Evolutionary conservation across 371 early-diverging fungal genomes (phyloP).

Genomic region (Amoeboaphelidium occidentale): DNA sequence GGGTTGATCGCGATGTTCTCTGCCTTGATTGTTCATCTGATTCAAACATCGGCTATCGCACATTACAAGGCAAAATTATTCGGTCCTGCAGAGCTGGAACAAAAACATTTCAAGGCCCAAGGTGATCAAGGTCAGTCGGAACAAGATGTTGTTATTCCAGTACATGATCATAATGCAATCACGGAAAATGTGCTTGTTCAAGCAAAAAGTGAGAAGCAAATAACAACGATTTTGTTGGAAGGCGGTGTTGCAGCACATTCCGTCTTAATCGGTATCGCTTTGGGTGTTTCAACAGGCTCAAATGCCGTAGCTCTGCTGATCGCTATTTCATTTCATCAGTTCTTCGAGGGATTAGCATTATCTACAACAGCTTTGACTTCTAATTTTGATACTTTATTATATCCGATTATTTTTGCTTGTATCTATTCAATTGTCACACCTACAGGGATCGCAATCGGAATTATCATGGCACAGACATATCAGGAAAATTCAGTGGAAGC

Average conservation of each 20-base stretch:
- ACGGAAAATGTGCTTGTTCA: not conserved
- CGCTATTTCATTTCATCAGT: not conserved
- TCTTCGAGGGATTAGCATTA: not conserved
- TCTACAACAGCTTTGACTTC: not conserved
- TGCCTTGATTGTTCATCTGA: not conserved
- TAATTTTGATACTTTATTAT: not conserved
- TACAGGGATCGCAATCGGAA: not conserved
- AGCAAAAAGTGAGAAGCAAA: not conserved
- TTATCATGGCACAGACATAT: not conserved
- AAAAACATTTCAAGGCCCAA: too few species aligned
- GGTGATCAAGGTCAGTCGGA: not conserved
- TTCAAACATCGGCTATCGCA: not conserved
- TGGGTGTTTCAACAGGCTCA: not conserved
- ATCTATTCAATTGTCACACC: not conserved
- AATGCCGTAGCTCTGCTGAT: not conserved
- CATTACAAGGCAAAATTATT: not conserved
- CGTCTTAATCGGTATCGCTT: not conserved
- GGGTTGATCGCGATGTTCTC: not conserved
- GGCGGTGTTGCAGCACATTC: not conserved
- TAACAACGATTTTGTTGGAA: not conserved
- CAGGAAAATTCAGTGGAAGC: not conserved
- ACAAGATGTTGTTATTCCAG: not conserved
- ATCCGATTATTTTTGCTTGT: not conserved
- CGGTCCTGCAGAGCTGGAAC: not conserved
- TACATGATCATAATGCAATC: not conserved